phyloP scores from a whole-genome alignment of 257 asterid genomes.

The Thymus mandschuricus region DNA sequence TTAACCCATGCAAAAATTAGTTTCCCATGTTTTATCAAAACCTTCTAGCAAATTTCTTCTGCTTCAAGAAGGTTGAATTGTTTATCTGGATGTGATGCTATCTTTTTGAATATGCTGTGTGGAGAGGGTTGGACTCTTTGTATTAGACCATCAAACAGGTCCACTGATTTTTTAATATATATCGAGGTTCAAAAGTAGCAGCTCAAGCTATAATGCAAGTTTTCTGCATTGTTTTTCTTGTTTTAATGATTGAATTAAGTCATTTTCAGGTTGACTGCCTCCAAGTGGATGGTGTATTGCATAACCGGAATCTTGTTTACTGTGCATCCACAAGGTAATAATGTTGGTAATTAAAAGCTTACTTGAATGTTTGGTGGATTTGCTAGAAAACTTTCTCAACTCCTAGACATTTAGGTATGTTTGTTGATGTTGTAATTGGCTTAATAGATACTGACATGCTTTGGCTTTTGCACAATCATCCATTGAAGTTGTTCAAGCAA shows the following conservation, averaged over 20 bases:
- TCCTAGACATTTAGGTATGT: too few species aligned
- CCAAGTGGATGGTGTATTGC: constrained; percentile 95
- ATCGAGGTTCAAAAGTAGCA: constrained; percentile 23
- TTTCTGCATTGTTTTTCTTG: constrained; percentile 16
- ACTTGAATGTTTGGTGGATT: not conserved
- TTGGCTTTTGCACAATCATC: too few species aligned
- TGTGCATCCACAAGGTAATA: constrained; percentile 95
- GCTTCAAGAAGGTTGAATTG: not conserved
- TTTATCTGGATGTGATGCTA: constrained; percentile 4
- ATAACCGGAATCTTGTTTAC: constrained; percentile 87
- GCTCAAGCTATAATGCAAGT: constrained; percentile 18
- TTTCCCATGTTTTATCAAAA: not conserved
- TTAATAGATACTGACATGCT: too few species aligned
- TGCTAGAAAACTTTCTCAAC: not conserved
- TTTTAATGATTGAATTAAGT: constrained; percentile 8
- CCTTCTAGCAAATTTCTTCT: not conserved
- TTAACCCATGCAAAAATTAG: not conserved
- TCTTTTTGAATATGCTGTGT: not conserved
- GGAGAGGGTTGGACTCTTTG: not conserved
- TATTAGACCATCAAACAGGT: constrained; percentile 10
- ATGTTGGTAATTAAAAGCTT: constrained; percentile 13
- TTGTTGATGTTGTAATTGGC: too few species aligned
- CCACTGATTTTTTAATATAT: constrained; percentile 11
- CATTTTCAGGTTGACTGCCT: constrained; percentile 90
- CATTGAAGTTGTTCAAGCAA: too few species aligned